A percentile compares a stretch with the other conserved stretches of the same genome.
Conservation (phyloP, 192 early-diverging fungal genomes). For the Backusella australiensis region DNA sequence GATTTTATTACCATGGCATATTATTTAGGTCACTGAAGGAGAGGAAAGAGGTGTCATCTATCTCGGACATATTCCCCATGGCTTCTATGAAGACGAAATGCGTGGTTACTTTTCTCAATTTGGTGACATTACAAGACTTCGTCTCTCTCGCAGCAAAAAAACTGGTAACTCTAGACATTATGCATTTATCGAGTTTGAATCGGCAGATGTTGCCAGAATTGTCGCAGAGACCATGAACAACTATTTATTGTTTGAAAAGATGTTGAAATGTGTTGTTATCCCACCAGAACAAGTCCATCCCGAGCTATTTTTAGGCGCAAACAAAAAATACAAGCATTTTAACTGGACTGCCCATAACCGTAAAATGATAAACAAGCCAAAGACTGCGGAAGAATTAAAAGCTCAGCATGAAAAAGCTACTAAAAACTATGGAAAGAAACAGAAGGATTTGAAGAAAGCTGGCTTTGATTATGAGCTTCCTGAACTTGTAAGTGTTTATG, state of each 20-base stretch:
- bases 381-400: conserved; percentile 46
- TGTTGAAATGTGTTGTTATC: conserved; percentile 80
- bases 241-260: conserved; percentile 79
- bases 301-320: conserved; percentile 66
- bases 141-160: conserved; percentile 86
- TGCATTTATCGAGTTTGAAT: conserved; percentile 90
- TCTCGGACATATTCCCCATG: conserved; percentile 90
- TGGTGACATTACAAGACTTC: conserved; percentile 74
- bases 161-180: conserved; percentile 93
- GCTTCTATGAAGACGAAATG: conserved; percentile 96
- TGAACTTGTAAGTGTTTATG: conserved; percentile 53
- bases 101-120: conserved; percentile 90
- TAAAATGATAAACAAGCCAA: conserved; percentile 63
- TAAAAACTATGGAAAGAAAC: conserved; percentile 54
- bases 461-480: conserved; percentile 93
- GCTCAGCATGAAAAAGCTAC: conserved; percentile 44
- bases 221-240: conserved; percentile 98
- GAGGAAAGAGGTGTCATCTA: conserved; percentile 74
- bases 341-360: conserved; percentile 58
- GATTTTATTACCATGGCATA: conserved; percentile 3
- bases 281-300: conserved; percentile 72
- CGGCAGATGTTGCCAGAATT: conserved; percentile 78
- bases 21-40: background rate
- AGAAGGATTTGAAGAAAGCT: conserved; percentile 56
- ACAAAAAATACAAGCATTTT: conserved; percentile 65